Evolutionary conservation across 495 filamentous ascomycete species (phyloP), one percentile per base, ranked within the genome.

Genomic region (Penicillium salamii): DNA sequence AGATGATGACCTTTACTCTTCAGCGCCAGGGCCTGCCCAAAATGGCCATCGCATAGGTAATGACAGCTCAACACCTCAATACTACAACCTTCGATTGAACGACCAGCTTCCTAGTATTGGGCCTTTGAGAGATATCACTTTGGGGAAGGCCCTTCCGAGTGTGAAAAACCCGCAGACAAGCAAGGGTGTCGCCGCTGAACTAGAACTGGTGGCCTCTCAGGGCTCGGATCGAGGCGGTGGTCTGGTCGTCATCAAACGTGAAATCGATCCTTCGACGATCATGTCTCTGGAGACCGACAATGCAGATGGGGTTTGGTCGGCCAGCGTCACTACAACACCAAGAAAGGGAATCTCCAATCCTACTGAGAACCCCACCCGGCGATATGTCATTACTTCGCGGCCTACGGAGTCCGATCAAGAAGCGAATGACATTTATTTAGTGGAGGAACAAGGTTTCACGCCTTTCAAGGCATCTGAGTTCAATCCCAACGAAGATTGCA

Each of bases 401-500:
- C 46, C 44, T 2, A 59, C 61, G 20, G 54, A 56, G 29, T 6
- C 31, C n/a, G 69, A 70, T 3, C 69, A 60, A 40, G 74, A 76
- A 53, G 56, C 63, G 21, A 75, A 75, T 1, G 62, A 74, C 9
- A 63, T 80, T 13, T 59, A 69, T 37, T 21, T 49, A 13, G 46
- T 70, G 12, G 58, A 71, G 28, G 60, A 55, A 3, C 38, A 56
- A 34, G 48, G 51, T 2, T 24, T 74, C 15, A 64, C 63, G 37
- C 63, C 65, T 5, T 65, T 70, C 45, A 70, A 63, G 47, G 68
- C 71, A 7, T 55, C 89, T 0, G 93, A 97, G 42, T 96, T 97
- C 63, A 95, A 97, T 50, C 81, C 85, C 5, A 91, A 91, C 54
- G 86, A 83, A 42, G 90, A 90, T 29, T 76, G 82, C 31, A 95